These are phyloP conservation scores for Taphrina populina DNA, from an alignment of 1,139 yeast species.

Conservation along the genomic window DNA sequence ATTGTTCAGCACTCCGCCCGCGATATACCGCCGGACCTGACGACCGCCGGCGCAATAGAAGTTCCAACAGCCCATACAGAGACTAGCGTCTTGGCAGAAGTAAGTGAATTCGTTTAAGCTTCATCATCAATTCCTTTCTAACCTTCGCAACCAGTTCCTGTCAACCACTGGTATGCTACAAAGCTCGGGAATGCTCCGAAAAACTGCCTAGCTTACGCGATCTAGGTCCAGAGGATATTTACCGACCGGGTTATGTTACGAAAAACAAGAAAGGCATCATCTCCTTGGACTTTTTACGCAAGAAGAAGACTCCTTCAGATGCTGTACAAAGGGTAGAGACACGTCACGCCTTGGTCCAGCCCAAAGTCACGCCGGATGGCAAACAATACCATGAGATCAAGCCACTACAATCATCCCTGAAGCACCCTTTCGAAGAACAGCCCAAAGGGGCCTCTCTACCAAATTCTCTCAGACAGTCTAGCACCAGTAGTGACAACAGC, in stretches of 20 bases:
- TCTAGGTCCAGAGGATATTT: conserved; percentile 6
- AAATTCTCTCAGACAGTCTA: not conserved
- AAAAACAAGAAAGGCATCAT: conserved; percentile 1
- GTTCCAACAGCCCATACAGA: not conserved
- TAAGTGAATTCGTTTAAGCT: not conserved
- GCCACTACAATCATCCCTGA: not conserved
- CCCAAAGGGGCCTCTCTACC: not conserved
- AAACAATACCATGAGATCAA: conserved; percentile 1
- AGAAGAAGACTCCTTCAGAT: not conserved
- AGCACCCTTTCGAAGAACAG: not conserved
- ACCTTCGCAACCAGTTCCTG: no score
- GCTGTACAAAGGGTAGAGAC: not conserved
- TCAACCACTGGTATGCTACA: conserved; percentile 7
- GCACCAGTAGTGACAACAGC: not conserved
- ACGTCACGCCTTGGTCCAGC: not conserved
- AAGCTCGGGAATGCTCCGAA: no score
- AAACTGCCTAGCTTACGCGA: not conserved
- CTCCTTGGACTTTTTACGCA: not conserved
- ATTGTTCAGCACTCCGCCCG: conserved; percentile 4
- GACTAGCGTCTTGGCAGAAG: conserved; percentile 8
- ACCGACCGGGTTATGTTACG: not conserved
- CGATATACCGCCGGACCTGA: no score
- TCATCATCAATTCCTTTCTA: not conserved
- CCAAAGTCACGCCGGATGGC: not conserved
- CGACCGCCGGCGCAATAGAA: not conserved